Evolutionary conservation across 2,329 filamentous ascomycete species (phyloP).

Genomic region (Nemania sp.): DNA sequence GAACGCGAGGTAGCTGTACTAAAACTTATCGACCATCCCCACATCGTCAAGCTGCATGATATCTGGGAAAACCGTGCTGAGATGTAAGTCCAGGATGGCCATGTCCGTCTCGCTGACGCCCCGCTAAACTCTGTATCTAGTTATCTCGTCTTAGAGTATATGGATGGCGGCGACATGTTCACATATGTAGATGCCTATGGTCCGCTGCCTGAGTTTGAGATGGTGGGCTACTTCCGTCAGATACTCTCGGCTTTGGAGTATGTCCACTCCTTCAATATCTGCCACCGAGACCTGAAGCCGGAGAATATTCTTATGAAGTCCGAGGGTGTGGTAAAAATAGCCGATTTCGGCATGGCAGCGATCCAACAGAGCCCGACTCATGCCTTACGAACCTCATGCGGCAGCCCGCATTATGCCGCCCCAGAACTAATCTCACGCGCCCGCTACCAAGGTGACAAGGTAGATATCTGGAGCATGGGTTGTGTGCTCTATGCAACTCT

Average conservation of each 20-base stretch:
- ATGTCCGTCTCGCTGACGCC: conserved; percentile 6
- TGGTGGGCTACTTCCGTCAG: conserved; percentile 86
- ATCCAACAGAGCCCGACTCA: conserved; percentile 79
- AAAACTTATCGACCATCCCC: conserved; percentile 92
- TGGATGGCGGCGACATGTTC: conserved; percentile 80
- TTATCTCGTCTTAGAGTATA: conserved; percentile 92
- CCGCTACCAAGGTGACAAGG: conserved; percentile 78
- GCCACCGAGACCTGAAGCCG: conserved; percentile 93
- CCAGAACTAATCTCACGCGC: conserved; percentile 78
- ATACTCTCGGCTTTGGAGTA: conserved; percentile 91
- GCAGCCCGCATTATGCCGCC: conserved; percentile 94
- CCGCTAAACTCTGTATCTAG: conserved; percentile 52
- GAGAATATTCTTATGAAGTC: conserved; percentile 91
- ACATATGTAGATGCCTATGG: conserved; percentile 78
- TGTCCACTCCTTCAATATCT: conserved; percentile 92
- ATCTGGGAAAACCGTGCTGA: conserved; percentile 98
- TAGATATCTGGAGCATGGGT: conserved; percentile 94
- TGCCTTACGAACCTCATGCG: conserved; percentile 85
- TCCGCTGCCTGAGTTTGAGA: conserved; percentile 76
- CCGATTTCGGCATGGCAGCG: conserved; percentile 97
- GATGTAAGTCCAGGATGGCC: conserved; percentile 64
- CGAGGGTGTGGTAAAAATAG: conserved; percentile 82
- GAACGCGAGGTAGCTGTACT: conserved; percentile 96
- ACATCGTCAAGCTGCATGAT: conserved; percentile 92
- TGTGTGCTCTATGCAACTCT: conserved; percentile 89